Conservation (phyloP, 306 rosid species). For the Prunus mira region DNA sequence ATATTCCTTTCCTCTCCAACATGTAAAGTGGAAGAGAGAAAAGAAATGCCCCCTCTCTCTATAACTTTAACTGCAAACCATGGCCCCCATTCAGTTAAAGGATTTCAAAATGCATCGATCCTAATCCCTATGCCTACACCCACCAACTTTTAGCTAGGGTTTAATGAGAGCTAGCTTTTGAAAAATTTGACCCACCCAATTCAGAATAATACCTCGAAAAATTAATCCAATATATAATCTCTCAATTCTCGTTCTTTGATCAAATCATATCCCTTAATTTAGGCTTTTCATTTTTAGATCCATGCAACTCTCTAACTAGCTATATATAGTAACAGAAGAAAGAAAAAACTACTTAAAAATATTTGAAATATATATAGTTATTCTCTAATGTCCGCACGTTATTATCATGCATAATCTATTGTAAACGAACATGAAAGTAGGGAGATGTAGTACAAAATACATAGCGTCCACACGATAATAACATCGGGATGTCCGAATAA, state of each 20-base stretch:
- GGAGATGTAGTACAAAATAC: too few species aligned
- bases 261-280: not conserved
- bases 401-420: too few species aligned
- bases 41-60: not conserved
- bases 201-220: not conserved
- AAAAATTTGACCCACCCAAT: not conserved
- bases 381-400: too few species aligned
- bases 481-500: rapidly evolving
- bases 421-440: too few species aligned
- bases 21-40: conserved; percentile 10
- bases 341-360: too few species aligned
- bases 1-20: conserved; percentile 34
- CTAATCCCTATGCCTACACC: not conserved
- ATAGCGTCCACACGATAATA: too few species aligned
- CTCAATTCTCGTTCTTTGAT: not conserved
- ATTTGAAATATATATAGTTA: too few species aligned
- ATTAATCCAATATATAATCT: not conserved
- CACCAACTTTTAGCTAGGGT: conserved; percentile 8
- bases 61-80: conserved; percentile 3
- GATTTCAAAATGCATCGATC: conserved; percentile 1
- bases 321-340: too few species aligned
- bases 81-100: conserved; percentile 16
- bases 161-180: not conserved
- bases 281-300: not conserved
- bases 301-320: too few species aligned